A percentile compares a stretch with the other conserved stretches of the same genome.
Evolutionary conservation across 1,139 yeast species (phyloP).

Genomic region (Suhomyces maxii): DNA sequence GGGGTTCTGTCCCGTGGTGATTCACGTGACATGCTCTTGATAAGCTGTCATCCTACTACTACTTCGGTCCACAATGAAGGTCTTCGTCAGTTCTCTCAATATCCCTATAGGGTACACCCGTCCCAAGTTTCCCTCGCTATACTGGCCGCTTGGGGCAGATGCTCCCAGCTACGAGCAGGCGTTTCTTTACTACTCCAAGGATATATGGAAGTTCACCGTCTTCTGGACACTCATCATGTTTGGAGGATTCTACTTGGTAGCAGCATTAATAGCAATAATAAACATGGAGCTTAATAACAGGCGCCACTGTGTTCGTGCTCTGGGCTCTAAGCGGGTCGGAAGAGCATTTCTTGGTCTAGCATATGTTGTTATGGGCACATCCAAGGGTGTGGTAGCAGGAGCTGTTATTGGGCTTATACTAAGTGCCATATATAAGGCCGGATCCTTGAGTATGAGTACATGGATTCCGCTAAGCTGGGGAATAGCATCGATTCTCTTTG

Average conservation of each 20-base stretch:
- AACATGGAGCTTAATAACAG: constrained; percentile 28
- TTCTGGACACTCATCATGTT: constrained; percentile 77
- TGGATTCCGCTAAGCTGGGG: constrained; percentile 93
- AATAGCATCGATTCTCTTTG: constrained; percentile 61
- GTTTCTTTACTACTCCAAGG: constrained; percentile 64
- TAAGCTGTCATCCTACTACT: not conserved
- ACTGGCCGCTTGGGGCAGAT: constrained; percentile 63
- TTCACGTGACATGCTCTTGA: not conserved
- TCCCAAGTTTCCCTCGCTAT: constrained; percentile 80
- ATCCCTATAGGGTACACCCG: constrained; percentile 79
- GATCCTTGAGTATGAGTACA: constrained; percentile 79
- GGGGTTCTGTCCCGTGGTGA: not conserved
- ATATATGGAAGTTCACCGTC: constrained; percentile 84
- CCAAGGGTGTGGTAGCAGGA: constrained; percentile 70
- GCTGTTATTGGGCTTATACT: constrained; percentile 68
- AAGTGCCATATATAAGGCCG: constrained; percentile 72
- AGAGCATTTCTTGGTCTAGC: constrained; percentile 40
- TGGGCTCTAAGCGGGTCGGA: constrained; percentile 15
- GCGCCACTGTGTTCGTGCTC: constrained; percentile 18
- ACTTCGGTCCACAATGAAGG: constrained; percentile 23
- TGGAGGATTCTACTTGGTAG: constrained; percentile 59
- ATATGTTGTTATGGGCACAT: constrained; percentile 54
- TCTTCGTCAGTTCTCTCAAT: constrained; percentile 42
- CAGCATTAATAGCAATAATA: constrained; percentile 64
- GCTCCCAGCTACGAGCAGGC: constrained; percentile 47